Base-by-base conservation (phyloP, 139 green algal genomes). In the Chlorokybus atmophyticus region DNA sequence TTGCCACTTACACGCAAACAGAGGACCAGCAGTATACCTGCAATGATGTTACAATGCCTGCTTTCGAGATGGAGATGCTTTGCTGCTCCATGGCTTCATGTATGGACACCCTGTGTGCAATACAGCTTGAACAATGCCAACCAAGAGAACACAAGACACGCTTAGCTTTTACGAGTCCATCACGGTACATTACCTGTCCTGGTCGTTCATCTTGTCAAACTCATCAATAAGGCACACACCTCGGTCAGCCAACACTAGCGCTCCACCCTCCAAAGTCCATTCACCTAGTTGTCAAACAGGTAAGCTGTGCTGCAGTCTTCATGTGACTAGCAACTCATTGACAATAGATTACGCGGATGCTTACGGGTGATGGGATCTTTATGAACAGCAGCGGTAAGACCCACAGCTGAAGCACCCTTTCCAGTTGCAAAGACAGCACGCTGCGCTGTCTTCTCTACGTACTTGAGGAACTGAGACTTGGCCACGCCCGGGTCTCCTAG, bases 191-290 rank as follows among this genome's bases (percentile, higher is more conserved):
- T 26, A 70, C 61, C 61, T 51, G 50, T 80, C 86, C 65, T 97
- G 87, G 62, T 99, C 91, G 64, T 96, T 98, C 91, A 99, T 99
- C 79, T 97, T 99, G 82, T 99, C 91, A 70, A 99, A 98, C 85
- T 99, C 91, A 66, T 99, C 91, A 61, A 99, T 99, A 1, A 98
- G 70, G 80, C 91, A 99, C 32, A 94, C 70, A n/a, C 91, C 87
- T 52, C 82, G 77, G 79, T 99, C 91, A 2, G 90, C 91, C 59
- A 99, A 74, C 67, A 99, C 91, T 50, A 99, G 79, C 25, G 91
- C 91, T 2, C 91, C 91, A 21, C 91, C 91, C 77, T 99, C 91
- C 41, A 99, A 78, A 1, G 87, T 95, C 89, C 89, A 99, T 79
- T 99, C 91, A n/a, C n/a, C n/a, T n/a, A n/a, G n/a, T n/a, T n/a